Evolutionary conservation across 2,329 filamentous ascomycete species (phyloP).

Genomic region (Hymenoscyphus infarciens): DNA sequence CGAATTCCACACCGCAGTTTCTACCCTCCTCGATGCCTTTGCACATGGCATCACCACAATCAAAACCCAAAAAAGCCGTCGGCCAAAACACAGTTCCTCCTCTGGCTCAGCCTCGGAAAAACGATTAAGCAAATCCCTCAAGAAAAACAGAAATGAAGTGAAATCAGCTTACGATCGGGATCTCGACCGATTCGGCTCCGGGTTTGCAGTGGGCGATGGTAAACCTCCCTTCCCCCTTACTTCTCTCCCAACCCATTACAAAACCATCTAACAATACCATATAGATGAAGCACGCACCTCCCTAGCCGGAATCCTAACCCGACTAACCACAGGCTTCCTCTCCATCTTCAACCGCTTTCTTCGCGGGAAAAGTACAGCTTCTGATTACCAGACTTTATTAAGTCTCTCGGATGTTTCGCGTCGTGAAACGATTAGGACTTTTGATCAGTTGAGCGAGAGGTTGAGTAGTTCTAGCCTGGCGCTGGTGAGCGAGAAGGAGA

Average conservation of each 20-base stretch:
- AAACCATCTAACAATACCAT: background rate
- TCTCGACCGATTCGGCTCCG: constrained; percentile 40
- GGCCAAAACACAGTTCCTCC: constrained; percentile 25
- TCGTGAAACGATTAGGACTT: constrained; percentile 46
- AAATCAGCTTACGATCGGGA: constrained; percentile 42
- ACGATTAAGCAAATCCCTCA: constrained; percentile 37
- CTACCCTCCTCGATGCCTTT: constrained; percentile 46
- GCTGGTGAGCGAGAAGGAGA: constrained; percentile 9
- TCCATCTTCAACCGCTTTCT: constrained; percentile 39
- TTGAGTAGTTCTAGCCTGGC: constrained; percentile 31
- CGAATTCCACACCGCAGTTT: constrained; percentile 43
- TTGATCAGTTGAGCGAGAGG: constrained; percentile 44
- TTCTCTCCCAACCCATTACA: background rate
- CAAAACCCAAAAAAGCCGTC: constrained; percentile 39
- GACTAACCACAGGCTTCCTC: constrained; percentile 42
- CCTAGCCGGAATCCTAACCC: constrained; percentile 39
- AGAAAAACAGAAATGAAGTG: constrained; percentile 35
- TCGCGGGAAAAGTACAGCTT: constrained; percentile 33
- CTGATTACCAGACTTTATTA: constrained; percentile 47
- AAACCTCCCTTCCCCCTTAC: background rate
- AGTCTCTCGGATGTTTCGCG: constrained; percentile 47
- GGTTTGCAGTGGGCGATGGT: constrained; percentile 48
- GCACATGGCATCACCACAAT: constrained; percentile 33
- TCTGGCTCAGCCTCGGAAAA: constrained; percentile 39
- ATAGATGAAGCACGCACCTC: constrained; percentile 31